Evolutionary conservation across 1,284 basidiomycete species (phyloP).

Genomic region (Tylopilus orsonianus): DNA sequence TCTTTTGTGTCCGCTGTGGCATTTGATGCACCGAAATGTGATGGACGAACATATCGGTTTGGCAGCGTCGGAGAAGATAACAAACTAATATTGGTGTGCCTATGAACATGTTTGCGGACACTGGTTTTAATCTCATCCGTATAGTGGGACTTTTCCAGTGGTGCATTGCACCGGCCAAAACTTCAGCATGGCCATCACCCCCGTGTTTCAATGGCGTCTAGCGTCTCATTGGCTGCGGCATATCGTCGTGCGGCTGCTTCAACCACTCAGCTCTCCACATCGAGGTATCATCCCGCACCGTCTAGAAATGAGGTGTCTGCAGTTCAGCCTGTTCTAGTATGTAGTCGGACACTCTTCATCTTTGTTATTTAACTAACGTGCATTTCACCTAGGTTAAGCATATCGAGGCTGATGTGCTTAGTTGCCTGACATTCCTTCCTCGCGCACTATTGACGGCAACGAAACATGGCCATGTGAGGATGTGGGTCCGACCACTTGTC

Average conservation of each 20-base stretch:
- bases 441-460: constrained; percentile 76
- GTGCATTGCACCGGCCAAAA: constrained; percentile 75
- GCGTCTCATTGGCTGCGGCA: constrained; percentile 56
- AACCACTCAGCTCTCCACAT: constrained; percentile 51
- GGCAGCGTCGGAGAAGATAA: constrained; percentile 94
- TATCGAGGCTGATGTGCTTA: constrained; percentile 74
- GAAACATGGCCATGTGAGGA: constrained; percentile 70
- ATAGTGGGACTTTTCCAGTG: constrained; percentile 90
- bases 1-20: constrained; percentile 89
- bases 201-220: constrained; percentile 73
- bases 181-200: constrained; percentile 61
- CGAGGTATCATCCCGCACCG: constrained; percentile 81
- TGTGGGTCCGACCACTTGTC: constrained; percentile 80
- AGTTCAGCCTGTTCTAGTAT: constrained; percentile 86
- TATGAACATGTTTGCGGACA: neutral
- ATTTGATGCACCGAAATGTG: constrained; percentile 86
- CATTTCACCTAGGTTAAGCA: constrained; percentile 63
- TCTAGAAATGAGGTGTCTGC: constrained; percentile 87
- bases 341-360: constrained; percentile 31
- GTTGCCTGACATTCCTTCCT: constrained; percentile 69
- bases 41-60: constrained; percentile 87
- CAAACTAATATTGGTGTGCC: constrained; percentile 78
- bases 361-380: neutral
- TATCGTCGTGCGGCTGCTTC: constrained; percentile 57
- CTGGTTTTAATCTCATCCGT: constrained; percentile 1